Evolutionary conservation across 148 eudicot genomes (phyloP), one percentile per base, ranked within the genome.

Genomic region (Salicornia ramosissima): DNA sequence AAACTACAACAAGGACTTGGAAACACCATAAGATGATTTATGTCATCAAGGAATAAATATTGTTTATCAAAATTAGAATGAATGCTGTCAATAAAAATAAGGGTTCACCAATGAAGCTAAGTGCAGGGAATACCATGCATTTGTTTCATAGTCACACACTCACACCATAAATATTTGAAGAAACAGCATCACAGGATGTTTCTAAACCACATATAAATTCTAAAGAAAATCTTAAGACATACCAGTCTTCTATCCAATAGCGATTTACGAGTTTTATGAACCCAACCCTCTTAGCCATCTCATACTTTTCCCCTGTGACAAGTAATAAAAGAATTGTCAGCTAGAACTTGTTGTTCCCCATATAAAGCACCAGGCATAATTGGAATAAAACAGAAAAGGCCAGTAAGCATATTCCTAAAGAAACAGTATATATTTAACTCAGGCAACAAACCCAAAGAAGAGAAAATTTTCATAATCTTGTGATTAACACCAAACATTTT

Each of bases 171-270:
- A 49, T 18, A 49, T 8, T 6, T 33, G 16, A 57, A 24, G 39
- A 24, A 50, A 34, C 54, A 58, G 8, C 21, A 43, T 21, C 28
- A 8, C 11, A 6, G 25, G 25, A 54, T 25, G 24, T 10, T 55
- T n/a, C 31, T 10, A 62, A 34, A 43, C 65, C 16, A 31, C 54
- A 24, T 30, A n/a, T 50, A 28, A 18, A 34, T 43, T 11, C 22
- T 40, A 33, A n/a, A 6, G 36, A 34, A 10, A 62, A 62, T 58
- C 45, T 68, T 25, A 51, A 57, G 25, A 57, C 83, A 39, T 83
- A 94, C 99, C 99, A 86, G 65, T 91, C 97, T 74, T 91, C 93
- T 82, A 94, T 74, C 99, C 99, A 94, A 7, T 46, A 75, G 76
- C 87, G 96, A 70, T 94, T 94, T 45, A 91, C 85, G 69, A 94